phyloP scores from a whole-genome alignment of 176 grass and related monocot genomes.

The Dendrocalamus sinicus region DNA sequence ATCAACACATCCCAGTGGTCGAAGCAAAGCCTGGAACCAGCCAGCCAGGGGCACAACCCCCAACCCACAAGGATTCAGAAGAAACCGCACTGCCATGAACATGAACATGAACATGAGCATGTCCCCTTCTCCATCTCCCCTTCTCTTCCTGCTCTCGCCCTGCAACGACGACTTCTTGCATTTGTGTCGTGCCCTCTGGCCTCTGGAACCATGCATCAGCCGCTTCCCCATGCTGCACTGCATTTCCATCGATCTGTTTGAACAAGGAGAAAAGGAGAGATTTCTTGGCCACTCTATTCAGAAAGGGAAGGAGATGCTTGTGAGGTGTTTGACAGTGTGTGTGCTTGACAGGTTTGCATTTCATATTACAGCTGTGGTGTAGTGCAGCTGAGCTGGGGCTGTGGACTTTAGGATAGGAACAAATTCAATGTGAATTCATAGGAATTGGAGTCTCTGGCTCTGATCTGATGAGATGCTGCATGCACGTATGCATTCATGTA shows the following conservation, averaged over 20 bases:
- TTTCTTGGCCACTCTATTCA: constrained; percentile 1
- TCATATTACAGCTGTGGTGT: too few species aligned
- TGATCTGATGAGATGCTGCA: constrained; percentile 11
- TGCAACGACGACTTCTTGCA: constrained; percentile 7
- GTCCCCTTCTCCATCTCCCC: not conserved
- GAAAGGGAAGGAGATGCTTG: not conserved
- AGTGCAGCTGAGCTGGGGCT: too few species aligned
- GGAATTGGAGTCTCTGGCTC: not conserved
- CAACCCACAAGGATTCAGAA: not conserved
- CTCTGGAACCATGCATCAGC: not conserved
- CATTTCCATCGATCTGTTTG: not conserved
- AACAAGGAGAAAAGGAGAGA: not conserved
- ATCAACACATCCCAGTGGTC: not conserved
- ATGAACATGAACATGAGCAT: not conserved
- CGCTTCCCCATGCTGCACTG: not conserved
- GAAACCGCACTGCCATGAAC: not conserved
- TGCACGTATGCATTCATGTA: not conserved
- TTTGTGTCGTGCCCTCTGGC: not conserved
- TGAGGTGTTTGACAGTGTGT: not conserved
- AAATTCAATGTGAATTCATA: not conserved
- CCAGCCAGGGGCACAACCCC: not conserved
- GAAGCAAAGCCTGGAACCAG: not conserved
- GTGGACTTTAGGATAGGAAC: too few species aligned
- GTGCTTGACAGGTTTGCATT: not conserved
- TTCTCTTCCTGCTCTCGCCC: not conserved